These are phyloP conservation scores for Heterobasidion parviporum DNA, from an alignment of 1,284 basidiomycete genomes.

Conservation along the genomic window DNA sequence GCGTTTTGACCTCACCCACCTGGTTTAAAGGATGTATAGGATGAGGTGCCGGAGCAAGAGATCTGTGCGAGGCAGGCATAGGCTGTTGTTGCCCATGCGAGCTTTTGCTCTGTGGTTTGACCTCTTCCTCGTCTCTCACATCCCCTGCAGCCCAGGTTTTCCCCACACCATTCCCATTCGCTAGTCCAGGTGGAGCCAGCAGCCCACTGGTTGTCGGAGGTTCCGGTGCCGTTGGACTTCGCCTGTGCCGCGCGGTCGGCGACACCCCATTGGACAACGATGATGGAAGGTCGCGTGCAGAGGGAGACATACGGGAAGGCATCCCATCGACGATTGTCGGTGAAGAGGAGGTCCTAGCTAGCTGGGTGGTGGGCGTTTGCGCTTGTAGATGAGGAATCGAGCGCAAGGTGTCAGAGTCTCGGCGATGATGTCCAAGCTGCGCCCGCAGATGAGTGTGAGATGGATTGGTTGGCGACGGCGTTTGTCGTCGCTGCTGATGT, in stretches of 20 bases:
- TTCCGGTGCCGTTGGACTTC: conserved; percentile 59
- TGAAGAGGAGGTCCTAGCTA: conserved; percentile 21
- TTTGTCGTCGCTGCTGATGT: conserved; percentile 29
- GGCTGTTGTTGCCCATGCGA: background rate
- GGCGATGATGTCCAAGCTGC: conserved; percentile 42
- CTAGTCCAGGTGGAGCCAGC: conserved; percentile 16
- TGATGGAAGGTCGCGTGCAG: conserved; percentile 16
- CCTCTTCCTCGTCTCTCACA: conserved; percentile 19
- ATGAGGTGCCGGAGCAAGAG: conserved; percentile 11
- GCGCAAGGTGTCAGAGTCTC: conserved; percentile 68
- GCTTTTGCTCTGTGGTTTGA: background rate
- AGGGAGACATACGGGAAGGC: conserved; percentile 17
- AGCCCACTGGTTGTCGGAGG: conserved; percentile 34
- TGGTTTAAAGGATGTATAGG: background rate
- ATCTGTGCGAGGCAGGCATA: background rate
- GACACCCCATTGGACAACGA: conserved; percentile 7
- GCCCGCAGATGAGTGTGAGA: conserved; percentile 19
- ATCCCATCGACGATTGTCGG: conserved; percentile 33
- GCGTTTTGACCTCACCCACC: conserved; percentile 9
- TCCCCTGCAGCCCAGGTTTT: conserved; percentile 46
- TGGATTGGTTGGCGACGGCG: conserved; percentile 44
- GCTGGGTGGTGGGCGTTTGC: conserved; percentile 1
- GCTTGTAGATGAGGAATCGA: conserved; percentile 15
- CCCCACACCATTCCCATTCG: conserved; percentile 11
- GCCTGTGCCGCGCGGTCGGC: conserved; percentile 29